Evolutionary conservation across 306 rosid genomes (phyloP), one percentile per base, ranked within the genome.

Genomic region (Fagus crenata): DNA sequence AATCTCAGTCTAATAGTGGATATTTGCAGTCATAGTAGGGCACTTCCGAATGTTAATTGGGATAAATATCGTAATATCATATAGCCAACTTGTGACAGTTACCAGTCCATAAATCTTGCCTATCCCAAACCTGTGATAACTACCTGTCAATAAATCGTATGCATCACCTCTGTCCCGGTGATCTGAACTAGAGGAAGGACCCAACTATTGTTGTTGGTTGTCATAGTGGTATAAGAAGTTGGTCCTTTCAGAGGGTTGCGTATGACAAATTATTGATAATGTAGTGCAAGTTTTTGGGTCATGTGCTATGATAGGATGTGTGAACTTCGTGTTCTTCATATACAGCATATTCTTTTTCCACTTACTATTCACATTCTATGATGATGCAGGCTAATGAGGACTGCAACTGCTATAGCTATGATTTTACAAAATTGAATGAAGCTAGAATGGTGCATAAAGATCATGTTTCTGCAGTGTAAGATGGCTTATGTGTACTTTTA

Each of bases 391-490:
- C 98, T 72, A 95, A 90, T 83, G 98, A 95, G 80, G 98, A 95
- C 69, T 84, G 88, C 61, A 89, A 84, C 80, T 92, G 96, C 85
- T 92, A 95, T 75, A 95, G 92, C 73, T 92, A 88, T 71, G 97
- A 95, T 85, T 49, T 77, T 69, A 89, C 97, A 85, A 92, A 88
- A 75, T 86, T 91, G 49, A 81, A 73, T 54, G 97, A 89, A 83
- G 93, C 97, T 54, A 95, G 87, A 70, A 90, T 95, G 76, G 99
- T 95, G 53, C 97, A 95, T 81, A 86, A 68, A 78, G 99, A 92
- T 84, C 99, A 95, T 79, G 97, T 91, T 78, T 89, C 93, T 84
- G 97, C 99, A 13, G 97, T 95, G 99, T 95, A 86, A 80, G 91
- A 82, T 77, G 71, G 39, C 46, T 74, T 74, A 28, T 71, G 75